Evolutionary conservation across 495 filamentous ascomycete species (phyloP), one percentile per base, ranked within the genome.

Genomic region (Parmelia sp.): DNA sequence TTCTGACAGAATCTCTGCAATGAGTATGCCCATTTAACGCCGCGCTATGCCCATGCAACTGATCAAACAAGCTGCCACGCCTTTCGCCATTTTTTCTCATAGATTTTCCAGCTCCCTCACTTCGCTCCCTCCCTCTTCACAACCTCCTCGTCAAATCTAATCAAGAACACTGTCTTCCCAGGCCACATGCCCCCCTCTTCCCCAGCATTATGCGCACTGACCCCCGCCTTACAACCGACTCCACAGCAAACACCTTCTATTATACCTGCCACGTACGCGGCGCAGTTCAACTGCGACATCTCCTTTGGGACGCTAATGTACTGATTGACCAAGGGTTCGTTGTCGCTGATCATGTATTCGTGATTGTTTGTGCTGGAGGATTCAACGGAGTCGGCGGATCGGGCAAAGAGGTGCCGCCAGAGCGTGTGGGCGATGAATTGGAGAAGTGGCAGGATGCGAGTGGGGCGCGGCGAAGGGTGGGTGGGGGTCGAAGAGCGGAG

Each of bases 261-360:
- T 62, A 98, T 89, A 1, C 94, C 94, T 1, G 95, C 94, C 7
- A 97, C 92, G 69, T 87, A 98, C 17, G 94, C 94, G 31, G 94
- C 94, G 75, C 93, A 97, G 73, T 96, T 98, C 65, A 98, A 82
- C 82, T 92, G 88, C 75, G 80, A 89, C 92, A 98, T 96, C 76
- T 98, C 94, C 66, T 86, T 86, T 29, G 94, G 94, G 42, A 97
- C 89, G 68, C 85, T 89, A 71, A 98, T 89, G 74, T 95, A 97
- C 27, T 86, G 86, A 72, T 96, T 97, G 21, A 97, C 93, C 19
- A 97, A 78, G 47, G 94, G 94, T 71, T 97, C 95, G 73, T 99
- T 96, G 74, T 99, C 94, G 64, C 86, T 87, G 69, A 99, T 91
- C 93, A 99, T 96, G 80, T 97, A 99, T 78, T 97, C 92, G 72